phyloP scores from a whole-genome alignment of 2,329 filamentous ascomycete species.

The Verruconis gallopava region DNA sequence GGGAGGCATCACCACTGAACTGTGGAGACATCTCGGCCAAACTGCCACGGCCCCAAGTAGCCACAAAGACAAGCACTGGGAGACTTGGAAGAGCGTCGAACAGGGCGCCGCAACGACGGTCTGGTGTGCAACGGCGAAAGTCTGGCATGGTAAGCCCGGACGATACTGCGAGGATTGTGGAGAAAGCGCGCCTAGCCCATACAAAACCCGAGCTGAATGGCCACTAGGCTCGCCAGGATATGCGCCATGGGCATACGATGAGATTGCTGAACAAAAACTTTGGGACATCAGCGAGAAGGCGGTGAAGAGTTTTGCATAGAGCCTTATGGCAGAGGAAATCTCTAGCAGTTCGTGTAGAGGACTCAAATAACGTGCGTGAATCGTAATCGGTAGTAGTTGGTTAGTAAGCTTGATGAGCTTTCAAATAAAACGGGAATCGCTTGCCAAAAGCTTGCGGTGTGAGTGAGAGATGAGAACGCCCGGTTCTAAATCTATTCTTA shows the following conservation, averaged over 20 bases:
- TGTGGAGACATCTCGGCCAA: constrained; percentile 1
- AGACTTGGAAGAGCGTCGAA: constrained; percentile 14
- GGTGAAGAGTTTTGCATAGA: too few species aligned
- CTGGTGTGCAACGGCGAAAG: constrained; percentile 30
- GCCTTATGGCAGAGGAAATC: too few species aligned
- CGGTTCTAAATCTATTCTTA: too few species aligned
- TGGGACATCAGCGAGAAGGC: constrained; percentile 27
- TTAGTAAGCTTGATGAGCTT: too few species aligned
- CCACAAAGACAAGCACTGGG: not conserved
- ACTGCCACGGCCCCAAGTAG: not conserved
- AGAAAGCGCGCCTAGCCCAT: constrained; percentile 19
- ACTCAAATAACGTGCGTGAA: too few species aligned
- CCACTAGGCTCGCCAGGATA: constrained; percentile 16
- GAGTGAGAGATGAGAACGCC: too few species aligned
- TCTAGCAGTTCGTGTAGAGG: too few species aligned
- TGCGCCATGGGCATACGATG: constrained; percentile 24
- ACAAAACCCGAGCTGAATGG: constrained; percentile 10
- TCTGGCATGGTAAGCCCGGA: constrained; percentile 34
- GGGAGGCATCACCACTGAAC: constrained; percentile 27
- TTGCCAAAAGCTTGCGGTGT: too few species aligned
- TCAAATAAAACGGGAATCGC: too few species aligned
- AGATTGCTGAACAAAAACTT: constrained; percentile 26
- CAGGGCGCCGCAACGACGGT: constrained; percentile 39
- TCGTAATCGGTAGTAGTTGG: too few species aligned
- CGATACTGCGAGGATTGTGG: constrained; percentile 33